These are phyloP conservation scores for Margaritispora aquatica DNA, from an alignment of 495 filamentous ascomycete genomes.

Conservation along the genomic window DNA sequence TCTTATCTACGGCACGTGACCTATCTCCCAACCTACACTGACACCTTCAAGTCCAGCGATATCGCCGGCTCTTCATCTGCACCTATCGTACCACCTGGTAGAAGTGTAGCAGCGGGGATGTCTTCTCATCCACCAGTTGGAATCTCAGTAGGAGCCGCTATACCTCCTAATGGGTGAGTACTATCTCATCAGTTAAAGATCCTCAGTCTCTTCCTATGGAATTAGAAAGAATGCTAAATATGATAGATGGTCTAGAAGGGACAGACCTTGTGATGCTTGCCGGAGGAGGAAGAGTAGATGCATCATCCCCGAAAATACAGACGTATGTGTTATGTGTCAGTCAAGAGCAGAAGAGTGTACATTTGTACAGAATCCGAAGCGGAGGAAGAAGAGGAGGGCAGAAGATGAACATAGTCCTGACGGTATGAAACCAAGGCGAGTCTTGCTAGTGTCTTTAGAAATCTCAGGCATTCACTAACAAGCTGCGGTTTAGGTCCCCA, in stretches of 20 bases:
- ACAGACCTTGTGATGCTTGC: constrained; percentile 55
- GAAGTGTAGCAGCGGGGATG: background rate
- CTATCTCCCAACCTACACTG: background rate
- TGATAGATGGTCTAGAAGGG: constrained; percentile 29
- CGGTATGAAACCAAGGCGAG: constrained; percentile 49
- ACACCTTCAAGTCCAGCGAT: background rate
- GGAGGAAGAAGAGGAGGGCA: constrained; percentile 65
- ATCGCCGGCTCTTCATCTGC: background rate
- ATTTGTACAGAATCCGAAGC: constrained; percentile 55
- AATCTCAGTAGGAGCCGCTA: background rate
- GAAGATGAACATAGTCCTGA: constrained; percentile 47
- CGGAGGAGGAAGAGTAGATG: constrained; percentile 80
- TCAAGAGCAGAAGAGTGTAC: constrained; percentile 55
- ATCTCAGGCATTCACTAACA: too few species aligned
- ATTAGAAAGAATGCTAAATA: background rate
- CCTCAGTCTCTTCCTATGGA: too few species aligned
- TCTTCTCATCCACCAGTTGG: background rate
- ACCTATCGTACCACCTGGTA: background rate
- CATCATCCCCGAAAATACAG: constrained; percentile 69
- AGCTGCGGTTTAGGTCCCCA: constrained; percentile 28
- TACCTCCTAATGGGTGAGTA: constrained; percentile 4
- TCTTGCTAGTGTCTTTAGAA: constrained; percentile 3
- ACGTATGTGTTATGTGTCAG: constrained; percentile 57
- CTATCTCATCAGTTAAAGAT: background rate
- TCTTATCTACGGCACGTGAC: background rate